Evolutionary conservation across 768 basidiomycete species (phyloP).

Genomic region (Russula earlei): DNA sequence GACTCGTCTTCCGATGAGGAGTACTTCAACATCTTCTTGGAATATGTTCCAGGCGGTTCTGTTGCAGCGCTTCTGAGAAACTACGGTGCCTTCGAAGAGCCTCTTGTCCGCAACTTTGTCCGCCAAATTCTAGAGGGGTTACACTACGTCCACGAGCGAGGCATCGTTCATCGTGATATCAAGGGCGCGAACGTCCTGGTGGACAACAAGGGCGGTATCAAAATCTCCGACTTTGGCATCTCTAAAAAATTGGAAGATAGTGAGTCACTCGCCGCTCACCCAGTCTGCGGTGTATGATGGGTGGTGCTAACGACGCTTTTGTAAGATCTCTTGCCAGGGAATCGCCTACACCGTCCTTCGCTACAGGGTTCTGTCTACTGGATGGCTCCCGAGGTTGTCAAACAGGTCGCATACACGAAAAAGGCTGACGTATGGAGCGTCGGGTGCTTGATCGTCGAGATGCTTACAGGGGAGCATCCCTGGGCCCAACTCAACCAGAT

Average conservation of each 20-base stretch:
- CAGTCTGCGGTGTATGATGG: background rate
- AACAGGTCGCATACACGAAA: conserved; percentile 83
- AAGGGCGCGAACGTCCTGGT: conserved; percentile 98
- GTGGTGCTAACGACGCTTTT: background rate
- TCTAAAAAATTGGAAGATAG: conserved; percentile 96
- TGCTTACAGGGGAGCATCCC: conserved; percentile 93
- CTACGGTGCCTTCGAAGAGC: conserved; percentile 92
- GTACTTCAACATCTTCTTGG: conserved; percentile 90
- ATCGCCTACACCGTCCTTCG: conserved; percentile 80
- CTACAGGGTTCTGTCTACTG: conserved; percentile 97
- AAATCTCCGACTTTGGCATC: conserved; percentile 95
- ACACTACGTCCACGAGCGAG: conserved; percentile 83
- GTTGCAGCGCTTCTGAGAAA: conserved; percentile 81
- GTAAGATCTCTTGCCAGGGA: conserved; percentile 41
- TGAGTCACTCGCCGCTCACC: conserved; percentile 35
- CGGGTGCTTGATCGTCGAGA: conserved; percentile 90
- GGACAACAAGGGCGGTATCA: conserved; percentile 95
- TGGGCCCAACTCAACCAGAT: conserved; percentile 96
- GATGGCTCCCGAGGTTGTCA: conserved; percentile 99
- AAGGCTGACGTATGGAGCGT: conserved; percentile 98
- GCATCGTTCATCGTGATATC: conserved; percentile 96
- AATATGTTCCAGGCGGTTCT: conserved; percentile 94
- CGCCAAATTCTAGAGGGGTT: conserved; percentile 85
- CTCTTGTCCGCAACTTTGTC: conserved; percentile 85
- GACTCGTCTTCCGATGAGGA: conserved; percentile 92